Base-by-base conservation (phyloP, 2,329 filamentous ascomycete species). In the Fusarium hainanense region DNA sequence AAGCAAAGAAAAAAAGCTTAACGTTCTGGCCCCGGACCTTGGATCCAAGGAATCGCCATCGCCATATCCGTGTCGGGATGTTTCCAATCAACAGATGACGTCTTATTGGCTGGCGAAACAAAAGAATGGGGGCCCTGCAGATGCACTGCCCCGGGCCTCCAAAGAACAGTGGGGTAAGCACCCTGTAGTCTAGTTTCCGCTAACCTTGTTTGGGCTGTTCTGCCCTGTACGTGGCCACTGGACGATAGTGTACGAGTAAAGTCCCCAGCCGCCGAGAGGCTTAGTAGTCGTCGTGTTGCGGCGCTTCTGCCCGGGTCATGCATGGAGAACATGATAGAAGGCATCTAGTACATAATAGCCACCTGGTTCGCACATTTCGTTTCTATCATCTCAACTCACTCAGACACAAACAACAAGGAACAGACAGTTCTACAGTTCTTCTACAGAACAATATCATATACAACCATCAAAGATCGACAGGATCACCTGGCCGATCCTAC, bases 1-100 rank as follows among this genome's bases (percentile, higher is more conserved):
- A 60, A 56, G 47, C 16, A 42, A 18, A 40, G 50, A 23, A 43
- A 50, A 42, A 69, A 69, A 69, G 54, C 66, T 69, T 69, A 58
- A 69, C 54, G 60, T 71, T 70, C 63, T 70, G 52, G 68, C 44
- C 65, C 54, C 42, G 23, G 52, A 44, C 44, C 62, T 51, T 37
- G 63, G 43, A 41, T 46, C 49, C 49, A 50, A 50, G 61, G 43
- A 56, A 71, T 72, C 47, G 66, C 69, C 66, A 72, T 70, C 67
- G 67, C 70, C 66, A 68, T 66, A 51, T 41, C 49, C 32, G 49
- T 28, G 69, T 64, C 59, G 43, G 46, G 40, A 59, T 47, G 55
- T 58, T 58, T 54, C 34, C 25, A 50, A 40, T 48, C 25, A 34
- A 30, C 27, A 21, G 25, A 40, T 28, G 34, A 32, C 25, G 27